phyloP scores from a whole-genome alignment of 129 eudicot species.

The Mikania micrantha region DNA sequence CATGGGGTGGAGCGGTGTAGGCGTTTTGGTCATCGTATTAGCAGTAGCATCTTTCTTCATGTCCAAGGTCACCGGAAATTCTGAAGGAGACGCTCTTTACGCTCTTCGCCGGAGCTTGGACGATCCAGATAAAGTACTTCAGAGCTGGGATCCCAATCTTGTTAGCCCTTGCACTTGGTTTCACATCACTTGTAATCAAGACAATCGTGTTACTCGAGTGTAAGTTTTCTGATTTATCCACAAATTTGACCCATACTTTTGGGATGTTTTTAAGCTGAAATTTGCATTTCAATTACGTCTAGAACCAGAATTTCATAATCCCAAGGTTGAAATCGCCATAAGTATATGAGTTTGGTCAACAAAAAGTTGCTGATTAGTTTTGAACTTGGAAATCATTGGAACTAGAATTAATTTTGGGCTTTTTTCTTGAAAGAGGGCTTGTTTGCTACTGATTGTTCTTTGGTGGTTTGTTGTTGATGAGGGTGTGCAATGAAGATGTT shows the following conservation, averaged over 20 bases:
- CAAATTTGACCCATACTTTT: background rate
- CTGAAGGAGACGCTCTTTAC: conserved; percentile 77
- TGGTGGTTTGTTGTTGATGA: background rate
- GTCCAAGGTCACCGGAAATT: conserved; percentile 37
- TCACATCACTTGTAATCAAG: conserved; percentile 79
- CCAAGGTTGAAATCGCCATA: too few species aligned
- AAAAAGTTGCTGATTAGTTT: background rate
- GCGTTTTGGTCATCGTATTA: conserved; percentile 3
- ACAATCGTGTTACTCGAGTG: conserved; percentile 78
- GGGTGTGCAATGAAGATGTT: background rate
- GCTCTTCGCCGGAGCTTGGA: conserved; percentile 65
- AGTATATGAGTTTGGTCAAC: background rate
- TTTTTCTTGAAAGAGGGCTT: background rate
- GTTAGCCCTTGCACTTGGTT: conserved; percentile 95
- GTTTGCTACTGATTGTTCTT: background rate
- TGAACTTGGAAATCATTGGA: background rate
- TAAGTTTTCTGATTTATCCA: conserved; percentile 21
- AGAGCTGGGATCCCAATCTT: conserved; percentile 93
- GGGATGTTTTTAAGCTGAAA: background rate
- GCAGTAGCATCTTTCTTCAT: background rate
- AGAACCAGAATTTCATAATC: background rate
- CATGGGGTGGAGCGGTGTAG: background rate
- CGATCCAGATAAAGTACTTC: conserved; percentile 84
- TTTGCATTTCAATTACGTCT: background rate
- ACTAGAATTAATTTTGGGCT: background rate